Evolutionary conservation across 2,329 filamentous ascomycete species (phyloP).

Genomic region (Myriangium duriaei): DNA sequence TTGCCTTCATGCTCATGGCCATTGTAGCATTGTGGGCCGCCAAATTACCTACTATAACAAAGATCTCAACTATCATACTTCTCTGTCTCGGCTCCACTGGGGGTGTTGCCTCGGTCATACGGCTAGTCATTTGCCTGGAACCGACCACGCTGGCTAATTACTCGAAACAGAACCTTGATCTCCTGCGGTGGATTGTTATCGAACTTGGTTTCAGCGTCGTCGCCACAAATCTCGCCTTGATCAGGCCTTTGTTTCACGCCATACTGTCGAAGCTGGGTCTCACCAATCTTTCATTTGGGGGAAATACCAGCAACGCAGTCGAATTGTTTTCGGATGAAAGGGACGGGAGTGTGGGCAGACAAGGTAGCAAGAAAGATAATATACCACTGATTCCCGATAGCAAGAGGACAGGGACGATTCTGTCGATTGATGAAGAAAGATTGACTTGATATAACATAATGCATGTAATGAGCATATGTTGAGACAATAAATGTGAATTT

Average conservation of each 20-base stretch:
- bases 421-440: too few relatives aligned
- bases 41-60: conserved; percentile 4
- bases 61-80: conserved; percentile 1
- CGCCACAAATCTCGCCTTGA: conserved; percentile 21
- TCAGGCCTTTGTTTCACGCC: conserved; percentile 21
- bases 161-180: conserved; percentile 15
- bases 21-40: conserved; percentile 23
- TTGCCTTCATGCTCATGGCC: conserved; percentile 25
- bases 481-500: too few relatives aligned
- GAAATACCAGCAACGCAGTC: too few relatives aligned
- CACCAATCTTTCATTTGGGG: too few relatives aligned
- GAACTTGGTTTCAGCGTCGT: conserved; percentile 25
- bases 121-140: conserved; percentile 1
- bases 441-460: too few relatives aligned
- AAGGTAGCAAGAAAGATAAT: too few relatives aligned
- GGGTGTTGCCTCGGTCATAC: conserved; percentile 1
- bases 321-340: too few relatives aligned
- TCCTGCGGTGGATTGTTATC: conserved; percentile 20
- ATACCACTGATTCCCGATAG: too few relatives aligned
- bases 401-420: too few relatives aligned
- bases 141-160: conserved; percentile 15
- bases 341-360: too few relatives aligned
- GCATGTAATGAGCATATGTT: too few relatives aligned
- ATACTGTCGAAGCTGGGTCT: conserved; percentile 4
- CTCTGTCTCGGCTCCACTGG: background rate